Evolutionary conservation across 768 basidiomycete genomes (phyloP).

Genomic region (Leccinum subtestaceum): DNA sequence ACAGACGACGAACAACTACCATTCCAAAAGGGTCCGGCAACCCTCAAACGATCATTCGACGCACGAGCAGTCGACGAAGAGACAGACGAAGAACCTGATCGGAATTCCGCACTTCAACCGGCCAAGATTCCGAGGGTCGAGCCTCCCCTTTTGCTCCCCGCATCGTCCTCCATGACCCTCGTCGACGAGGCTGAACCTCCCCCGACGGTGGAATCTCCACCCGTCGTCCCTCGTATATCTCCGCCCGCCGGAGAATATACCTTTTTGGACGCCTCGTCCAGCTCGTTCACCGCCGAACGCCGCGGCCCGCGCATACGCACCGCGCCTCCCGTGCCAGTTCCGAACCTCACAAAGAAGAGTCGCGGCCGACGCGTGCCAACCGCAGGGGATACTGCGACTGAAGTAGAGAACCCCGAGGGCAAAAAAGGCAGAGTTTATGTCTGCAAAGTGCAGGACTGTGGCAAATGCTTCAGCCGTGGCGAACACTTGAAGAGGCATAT

Average conservation of each 20-base stretch:
- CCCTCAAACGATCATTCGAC: conserved; percentile 34
- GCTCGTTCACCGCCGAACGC: conserved; percentile 37
- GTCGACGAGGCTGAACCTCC: conserved; percentile 24
- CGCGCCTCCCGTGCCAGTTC: conserved; percentile 65
- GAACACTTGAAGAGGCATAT: conserved; percentile 79
- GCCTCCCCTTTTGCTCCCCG: conserved; percentile 19
- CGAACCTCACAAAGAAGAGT: conserved; percentile 77
- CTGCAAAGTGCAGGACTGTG: conserved; percentile 67
- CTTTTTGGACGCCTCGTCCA: conserved; percentile 35
- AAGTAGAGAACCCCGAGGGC: conserved; percentile 27
- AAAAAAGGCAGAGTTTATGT: conserved; percentile 45
- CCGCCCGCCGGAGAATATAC: conserved; percentile 34
- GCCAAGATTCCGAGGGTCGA: conserved; percentile 33
- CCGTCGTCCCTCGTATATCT: conserved; percentile 16
- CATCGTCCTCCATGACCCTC: conserved; percentile 29
- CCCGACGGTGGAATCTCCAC: conserved; percentile 6
- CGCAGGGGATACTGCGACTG: conserved; percentile 24
- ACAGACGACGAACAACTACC: conserved; percentile 22
- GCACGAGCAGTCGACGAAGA: conserved; percentile 36
- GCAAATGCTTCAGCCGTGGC: conserved; percentile 68
- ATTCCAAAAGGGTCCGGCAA: conserved; percentile 13
- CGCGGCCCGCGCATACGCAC: conserved; percentile 51
- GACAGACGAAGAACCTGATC: conserved; percentile 32
- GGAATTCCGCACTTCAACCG: conserved; percentile 15
- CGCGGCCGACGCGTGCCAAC: conserved; percentile 77